Percentiles rank a stretch among this genome's conserved stretches.
These are phyloP conservation scores for Aureobasidium namibiae DNA, from an alignment of 2,329 filamentous ascomycete species.

Conservation along the genomic window DNA sequence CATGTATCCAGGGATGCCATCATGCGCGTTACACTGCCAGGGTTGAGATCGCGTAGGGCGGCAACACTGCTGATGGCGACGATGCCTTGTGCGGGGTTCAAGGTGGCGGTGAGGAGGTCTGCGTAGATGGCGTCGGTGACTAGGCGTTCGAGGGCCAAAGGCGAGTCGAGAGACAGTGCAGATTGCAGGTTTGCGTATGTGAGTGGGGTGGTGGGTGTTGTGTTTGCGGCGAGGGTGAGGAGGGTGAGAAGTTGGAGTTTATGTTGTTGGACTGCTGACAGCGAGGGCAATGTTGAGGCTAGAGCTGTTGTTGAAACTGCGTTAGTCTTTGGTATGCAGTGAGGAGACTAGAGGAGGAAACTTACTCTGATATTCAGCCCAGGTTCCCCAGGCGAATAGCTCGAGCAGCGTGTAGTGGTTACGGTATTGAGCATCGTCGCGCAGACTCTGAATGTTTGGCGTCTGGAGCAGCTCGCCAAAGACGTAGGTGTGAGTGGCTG, in stretches of 20 bases:
- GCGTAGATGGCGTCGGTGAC: slow-evolving; percentile 84
- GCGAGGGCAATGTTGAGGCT: slow-evolving; percentile 53
- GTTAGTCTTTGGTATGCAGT: background rate
- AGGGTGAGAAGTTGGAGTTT: slow-evolving; percentile 91
- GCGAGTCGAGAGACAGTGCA: slow-evolving; percentile 57
- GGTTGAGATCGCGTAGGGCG: slow-evolving; percentile 76
- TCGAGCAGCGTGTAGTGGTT: slow-evolving; percentile 63
- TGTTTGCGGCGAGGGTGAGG: slow-evolving; percentile 60
- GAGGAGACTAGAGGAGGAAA: slow-evolving; percentile 22
- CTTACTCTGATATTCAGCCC: slow-evolving; percentile 62
- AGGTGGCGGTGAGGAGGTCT: slow-evolving; percentile 69
- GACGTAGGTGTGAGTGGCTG: slow-evolving; percentile 80
- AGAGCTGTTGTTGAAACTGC: slow-evolving; percentile 30
- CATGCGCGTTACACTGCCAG: slow-evolving; percentile 62
- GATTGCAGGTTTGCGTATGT: slow-evolving; percentile 62
- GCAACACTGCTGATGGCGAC: slow-evolving; percentile 75
- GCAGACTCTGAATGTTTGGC: slow-evolving; percentile 68
- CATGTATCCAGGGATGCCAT: slow-evolving; percentile 62
- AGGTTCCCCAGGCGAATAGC: slow-evolving; percentile 90
- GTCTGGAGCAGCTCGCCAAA: slow-evolving; percentile 88
- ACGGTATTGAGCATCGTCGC: slow-evolving; percentile 53
- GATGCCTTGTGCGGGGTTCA: slow-evolving; percentile 67
- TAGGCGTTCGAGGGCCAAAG: slow-evolving; percentile 71
- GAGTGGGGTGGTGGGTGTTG: slow-evolving; percentile 47
- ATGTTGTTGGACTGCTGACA: slow-evolving; percentile 63